phyloP scores from a whole-genome alignment of 129 eudicot species.

The Lactuca saligna region DNA sequence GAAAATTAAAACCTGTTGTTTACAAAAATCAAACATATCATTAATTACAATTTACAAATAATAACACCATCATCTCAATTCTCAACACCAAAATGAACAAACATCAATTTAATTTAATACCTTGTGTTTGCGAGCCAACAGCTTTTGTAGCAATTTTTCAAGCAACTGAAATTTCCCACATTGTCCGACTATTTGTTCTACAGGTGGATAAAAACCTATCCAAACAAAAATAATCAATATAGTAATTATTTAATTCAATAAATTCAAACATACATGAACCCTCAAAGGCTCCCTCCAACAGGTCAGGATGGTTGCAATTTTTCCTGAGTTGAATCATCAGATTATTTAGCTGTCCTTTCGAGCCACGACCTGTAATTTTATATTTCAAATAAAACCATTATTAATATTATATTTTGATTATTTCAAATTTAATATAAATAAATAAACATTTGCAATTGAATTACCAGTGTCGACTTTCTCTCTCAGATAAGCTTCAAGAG shows the following conservation, averaged over 20 bases:
- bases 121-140: slow-evolving; percentile 78
- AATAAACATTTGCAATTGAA: not conserved
- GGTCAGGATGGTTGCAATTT: slow-evolving; percentile 97
- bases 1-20: slow-evolving; percentile 86
- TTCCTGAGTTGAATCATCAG: slow-evolving; percentile 88
- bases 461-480: slow-evolving; percentile 60
- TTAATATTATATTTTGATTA: not conserved
- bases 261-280: slow-evolving; percentile 70
- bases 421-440: not conserved
- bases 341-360: slow-evolving; percentile 66
- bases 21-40: slow-evolving; percentile 12
- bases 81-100: no score
- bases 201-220: slow-evolving; percentile 83
- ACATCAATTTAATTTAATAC: slow-evolving; percentile 28
- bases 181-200: slow-evolving; percentile 81
- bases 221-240: not conserved
- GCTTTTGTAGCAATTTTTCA: slow-evolving; percentile 63
- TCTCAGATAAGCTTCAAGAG: slow-evolving; percentile 58
- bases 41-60: no score
- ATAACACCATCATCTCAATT: no score
- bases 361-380: slow-evolving; percentile 51
- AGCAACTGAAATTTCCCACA: slow-evolving; percentile 89
- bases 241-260: not conserved
- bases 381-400: not conserved
- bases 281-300: slow-evolving; percentile 73